These are phyloP conservation scores for Pythium scleroteichum DNA, from an alignment of 352 stramenopile species.

Conservation along the genomic window DNA sequence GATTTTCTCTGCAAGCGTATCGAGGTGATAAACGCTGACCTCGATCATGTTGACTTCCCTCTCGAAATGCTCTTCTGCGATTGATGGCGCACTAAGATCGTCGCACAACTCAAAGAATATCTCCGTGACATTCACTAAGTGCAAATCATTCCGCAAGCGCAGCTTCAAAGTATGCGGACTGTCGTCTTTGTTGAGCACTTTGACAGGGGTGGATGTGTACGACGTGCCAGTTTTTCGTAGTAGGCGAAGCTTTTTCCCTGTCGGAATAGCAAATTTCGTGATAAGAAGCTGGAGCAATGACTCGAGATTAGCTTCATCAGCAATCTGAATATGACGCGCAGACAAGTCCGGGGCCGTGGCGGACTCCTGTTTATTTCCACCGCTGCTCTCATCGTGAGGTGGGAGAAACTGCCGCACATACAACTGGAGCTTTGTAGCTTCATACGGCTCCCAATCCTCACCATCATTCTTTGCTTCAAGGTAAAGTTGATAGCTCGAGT, in stretches of 20 bases:
- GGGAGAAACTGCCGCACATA: conserved; percentile 66
- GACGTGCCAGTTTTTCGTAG: conserved; percentile 68
- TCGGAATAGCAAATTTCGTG: conserved; percentile 53
- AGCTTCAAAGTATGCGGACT: conserved; percentile 40
- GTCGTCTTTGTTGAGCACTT: conserved; percentile 62
- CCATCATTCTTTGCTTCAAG: conserved; percentile 63
- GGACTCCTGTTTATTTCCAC: not conserved
- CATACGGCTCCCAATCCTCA: conserved; percentile 67
- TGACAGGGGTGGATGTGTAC: conserved; percentile 65
- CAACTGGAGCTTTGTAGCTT: conserved; percentile 67
- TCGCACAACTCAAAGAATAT: conserved; percentile 76
- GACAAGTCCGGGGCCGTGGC: conserved; percentile 31
- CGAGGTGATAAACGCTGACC: conserved; percentile 70
- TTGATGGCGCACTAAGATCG: conserved; percentile 40
- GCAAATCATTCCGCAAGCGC: conserved; percentile 60
- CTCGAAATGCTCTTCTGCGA: conserved; percentile 67
- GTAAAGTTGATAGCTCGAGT: conserved; percentile 71
- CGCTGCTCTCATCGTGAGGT: conserved; percentile 16
- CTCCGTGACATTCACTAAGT: conserved; percentile 68
- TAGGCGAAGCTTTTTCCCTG: conserved; percentile 47
- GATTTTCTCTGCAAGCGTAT: conserved; percentile 45
- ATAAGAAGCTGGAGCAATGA: conserved; percentile 48
- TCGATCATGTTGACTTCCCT: conserved; percentile 79
- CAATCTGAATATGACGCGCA: conserved; percentile 60
- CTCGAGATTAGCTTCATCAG: conserved; percentile 57